A percentile compares a stretch with the other conserved stretches of the same genome.
Evolutionary conservation across 345 rosid species (phyloP).

Genomic region (Salix arbutifolia): DNA sequence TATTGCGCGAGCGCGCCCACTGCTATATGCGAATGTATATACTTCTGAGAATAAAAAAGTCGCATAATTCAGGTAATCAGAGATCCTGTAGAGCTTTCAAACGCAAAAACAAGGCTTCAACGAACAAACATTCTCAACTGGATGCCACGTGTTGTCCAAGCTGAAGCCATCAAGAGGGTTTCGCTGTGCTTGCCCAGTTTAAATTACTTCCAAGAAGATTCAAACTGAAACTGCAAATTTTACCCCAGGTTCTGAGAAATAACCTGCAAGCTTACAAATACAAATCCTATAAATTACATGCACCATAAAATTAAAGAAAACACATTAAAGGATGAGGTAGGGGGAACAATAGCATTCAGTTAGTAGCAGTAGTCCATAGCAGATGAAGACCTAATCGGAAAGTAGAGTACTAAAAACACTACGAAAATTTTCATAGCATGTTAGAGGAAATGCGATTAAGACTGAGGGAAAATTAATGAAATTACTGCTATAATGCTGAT

Average conservation of each 20-base stretch:
- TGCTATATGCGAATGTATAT: no score
- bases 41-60: no score
- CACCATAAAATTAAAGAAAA: background rate
- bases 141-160: background rate
- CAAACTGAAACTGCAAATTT: background rate
- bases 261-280: conserved; percentile 18
- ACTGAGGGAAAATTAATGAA: background rate
- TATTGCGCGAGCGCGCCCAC: no score
- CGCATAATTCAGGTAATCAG: no score
- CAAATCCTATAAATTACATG: background rate
- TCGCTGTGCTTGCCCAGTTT: background rate
- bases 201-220: background rate
- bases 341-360: no score
- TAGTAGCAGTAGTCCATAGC: no score
- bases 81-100: no score
- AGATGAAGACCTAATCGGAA: no score
- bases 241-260: conserved; percentile 8
- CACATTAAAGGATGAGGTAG: background rate
- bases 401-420: background rate
- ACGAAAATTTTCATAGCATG: background rate
- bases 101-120: no score
- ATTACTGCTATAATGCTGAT: background rate
- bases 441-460: background rate
- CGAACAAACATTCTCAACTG: no score
- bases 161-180: background rate